Evolutionary conservation across 176 grass and related monocot genomes (phyloP).

Genomic region (Luzula sylvatica): DNA sequence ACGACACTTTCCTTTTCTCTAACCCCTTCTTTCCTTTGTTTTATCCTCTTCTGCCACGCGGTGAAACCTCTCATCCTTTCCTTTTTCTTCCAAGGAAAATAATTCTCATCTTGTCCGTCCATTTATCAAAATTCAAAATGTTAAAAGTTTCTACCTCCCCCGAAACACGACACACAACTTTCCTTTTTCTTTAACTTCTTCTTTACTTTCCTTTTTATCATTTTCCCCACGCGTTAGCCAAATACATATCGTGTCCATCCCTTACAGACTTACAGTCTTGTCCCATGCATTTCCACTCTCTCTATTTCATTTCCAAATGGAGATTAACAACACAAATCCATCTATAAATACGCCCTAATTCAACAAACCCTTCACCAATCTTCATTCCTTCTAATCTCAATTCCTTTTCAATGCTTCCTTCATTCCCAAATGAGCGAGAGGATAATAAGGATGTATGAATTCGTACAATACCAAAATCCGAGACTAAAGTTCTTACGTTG

Average conservation of each 20-base stretch:
- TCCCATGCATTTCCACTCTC: background rate
- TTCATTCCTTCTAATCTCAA: slow-evolving; percentile 1
- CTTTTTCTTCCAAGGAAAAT: background rate
- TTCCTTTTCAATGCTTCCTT: background rate
- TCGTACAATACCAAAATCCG: slow-evolving; percentile 11
- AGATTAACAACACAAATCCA: background rate
- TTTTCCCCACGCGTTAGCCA: background rate
- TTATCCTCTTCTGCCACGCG: background rate
- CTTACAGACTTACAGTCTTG: background rate
- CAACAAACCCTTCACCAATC: background rate
- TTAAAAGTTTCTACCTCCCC: no score
- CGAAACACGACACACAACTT: no score
- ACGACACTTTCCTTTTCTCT: background rate
- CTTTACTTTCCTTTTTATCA: background rate
- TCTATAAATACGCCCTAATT: background rate
- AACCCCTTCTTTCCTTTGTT: background rate
- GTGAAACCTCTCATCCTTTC: background rate
- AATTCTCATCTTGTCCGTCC: background rate
- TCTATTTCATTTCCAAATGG: background rate
- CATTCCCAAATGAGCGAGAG: background rate
- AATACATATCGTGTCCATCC: background rate
- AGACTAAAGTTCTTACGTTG: background rate
- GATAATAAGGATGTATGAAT: background rate
- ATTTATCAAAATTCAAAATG: no score
- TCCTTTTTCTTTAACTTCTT: background rate